Evolutionary conservation across 73 alveolate genomes (phyloP), one percentile per base, ranked within the genome.

Genomic region (Paramecium pentaurelia): DNA sequence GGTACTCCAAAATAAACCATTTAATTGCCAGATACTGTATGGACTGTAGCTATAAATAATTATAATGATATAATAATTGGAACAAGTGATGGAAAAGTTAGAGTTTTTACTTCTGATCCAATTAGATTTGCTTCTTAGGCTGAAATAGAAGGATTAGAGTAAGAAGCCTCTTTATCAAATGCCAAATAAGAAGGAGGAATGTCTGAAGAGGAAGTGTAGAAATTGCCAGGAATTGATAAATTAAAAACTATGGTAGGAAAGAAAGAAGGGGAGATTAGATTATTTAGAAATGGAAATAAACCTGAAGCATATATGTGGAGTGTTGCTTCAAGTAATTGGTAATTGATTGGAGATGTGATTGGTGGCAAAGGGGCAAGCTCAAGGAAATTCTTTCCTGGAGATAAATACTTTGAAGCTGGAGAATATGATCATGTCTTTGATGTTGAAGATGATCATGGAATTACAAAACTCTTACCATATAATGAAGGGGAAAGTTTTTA

Each of bases 281-380:
- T 98, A 6, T 98, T 98, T 93, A 96, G 95, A 93, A 97, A 97
- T 94, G 97, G 96, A 68, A 95, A 95, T 22, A 95, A 85, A 32
- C 98, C 98, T 16, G 99, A 98, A 92, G 99, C 99, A 2, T 98
- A 98, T 92, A 86, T 95, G 85, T 98, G 98, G 99, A 98, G 98
- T 91, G 97, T 86, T 22, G 95, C 96, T 32, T 97, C 92, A 32
- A 71, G 91, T 16, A 95, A 88, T 49, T 98, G 99, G 99, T 98
- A 97, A 83, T 90, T 93, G 83, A 93, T 98, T 11, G 99, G 99
- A 22, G 99, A 98, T 89, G 99, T 98, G 12, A 93, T 97, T 22
- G 93, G 93, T 5, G 95, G 97, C 92, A 77, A 97, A 95, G 85
- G 93, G 88, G 36, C 37, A 59, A 40, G 64, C 42, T 42, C 60